Evolutionary conservation across 2,329 filamentous ascomycete genomes (phyloP), one percentile per base, ranked within the genome.

Genomic region (Colletotrichum karsti): DNA sequence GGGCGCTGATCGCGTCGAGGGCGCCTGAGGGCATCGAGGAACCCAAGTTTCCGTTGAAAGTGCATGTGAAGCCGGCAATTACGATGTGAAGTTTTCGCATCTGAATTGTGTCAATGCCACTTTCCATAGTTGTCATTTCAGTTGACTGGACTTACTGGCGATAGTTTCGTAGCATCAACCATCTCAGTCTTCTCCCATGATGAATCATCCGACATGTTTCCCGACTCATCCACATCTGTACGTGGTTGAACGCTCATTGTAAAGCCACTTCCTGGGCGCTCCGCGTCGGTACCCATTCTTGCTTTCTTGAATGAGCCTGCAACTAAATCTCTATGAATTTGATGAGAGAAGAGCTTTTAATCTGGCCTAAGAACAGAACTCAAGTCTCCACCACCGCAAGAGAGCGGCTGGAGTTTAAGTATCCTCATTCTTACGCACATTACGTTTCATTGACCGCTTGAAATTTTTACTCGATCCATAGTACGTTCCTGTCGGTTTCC

Each of bases 21-120:
- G 77, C 77, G 1, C 77, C 78, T 1, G 77, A 78, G 7, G 77
- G 77, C 72, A 79, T 77, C 4, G 77, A 78, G 2, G 77, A 78
- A 10, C 78, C 77, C 33, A 79, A 75, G 68, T 79, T 79, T 28
- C 77, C 75, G 22, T 78, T 79, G 66, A 80, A 77, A 9, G 77
- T 80, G 59, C 77, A 79, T 2, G 75, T 78, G 64, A 80, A 78
- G 22, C 78, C 78, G 20, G 77, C 77, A 9, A 77, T 62, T 51
- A 79, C 67, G 50, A 80, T 74, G 69, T 78, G 77, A 6, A 78
- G 56, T 59, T 80, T 80, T 51, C 74, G 73, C 15, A 63, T 33
- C 74, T 75, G n/a, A 7, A 18, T 12, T 7, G 24, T 33, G 12
- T 53, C 28, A 35, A 30, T 10, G n/a, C n/a, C n/a, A n/a, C n/a